A percentile compares a stretch with the other conserved stretches of the same genome.
These are phyloP conservation scores for Bacterosira constricta DNA, from an alignment of 108 stramenopile genomes.

Conservation along the genomic window DNA sequence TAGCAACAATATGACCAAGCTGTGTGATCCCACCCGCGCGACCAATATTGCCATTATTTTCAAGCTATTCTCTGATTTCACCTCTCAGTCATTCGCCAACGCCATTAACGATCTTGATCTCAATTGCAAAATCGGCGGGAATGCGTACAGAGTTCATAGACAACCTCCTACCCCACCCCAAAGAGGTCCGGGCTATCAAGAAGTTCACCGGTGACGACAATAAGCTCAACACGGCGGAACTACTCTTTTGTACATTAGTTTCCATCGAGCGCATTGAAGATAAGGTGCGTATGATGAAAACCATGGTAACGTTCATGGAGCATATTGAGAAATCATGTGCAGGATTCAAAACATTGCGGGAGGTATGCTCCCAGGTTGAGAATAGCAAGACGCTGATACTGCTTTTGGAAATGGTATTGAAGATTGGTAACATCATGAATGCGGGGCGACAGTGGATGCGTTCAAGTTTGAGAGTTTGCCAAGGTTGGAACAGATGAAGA, in stretches of 20 bases:
- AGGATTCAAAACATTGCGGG: conserved; percentile 59
- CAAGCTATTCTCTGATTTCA: conserved; percentile 82
- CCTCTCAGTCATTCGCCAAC: conserved; percentile 60
- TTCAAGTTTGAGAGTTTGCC: conserved; percentile 94
- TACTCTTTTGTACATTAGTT: conserved; percentile 71
- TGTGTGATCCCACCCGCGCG: conserved; percentile 77
- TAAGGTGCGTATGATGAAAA: conserved; percentile 75
- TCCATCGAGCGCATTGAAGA: conserved; percentile 71
- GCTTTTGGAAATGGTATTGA: conserved; percentile 81
- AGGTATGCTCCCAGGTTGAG: conserved; percentile 79
- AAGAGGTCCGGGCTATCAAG: conserved; percentile 69
- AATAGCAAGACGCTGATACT: conserved; percentile 71
- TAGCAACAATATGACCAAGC: conserved; percentile 66
- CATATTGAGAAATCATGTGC: conserved; percentile 55
- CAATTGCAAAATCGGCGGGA: conserved; percentile 61
- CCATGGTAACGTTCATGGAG: conserved; percentile 70
- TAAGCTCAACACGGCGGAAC: conserved; percentile 71
- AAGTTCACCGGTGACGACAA: conserved; percentile 63
- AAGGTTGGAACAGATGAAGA: conserved; percentile 90
- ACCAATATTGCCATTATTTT: conserved; percentile 84
- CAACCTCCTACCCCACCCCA: conserved; percentile 68
- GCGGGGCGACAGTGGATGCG: conserved; percentile 81
- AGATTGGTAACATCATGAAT: conserved; percentile 92
- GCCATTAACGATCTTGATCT: conserved; percentile 79
- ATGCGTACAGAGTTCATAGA: conserved; percentile 72